Percentiles rank a stretch among this genome's conserved stretches.
These are phyloP conservation scores for Coprinopsis sp. DNA, from an alignment of 768 basidiomycete species.

Conservation along the genomic window DNA sequence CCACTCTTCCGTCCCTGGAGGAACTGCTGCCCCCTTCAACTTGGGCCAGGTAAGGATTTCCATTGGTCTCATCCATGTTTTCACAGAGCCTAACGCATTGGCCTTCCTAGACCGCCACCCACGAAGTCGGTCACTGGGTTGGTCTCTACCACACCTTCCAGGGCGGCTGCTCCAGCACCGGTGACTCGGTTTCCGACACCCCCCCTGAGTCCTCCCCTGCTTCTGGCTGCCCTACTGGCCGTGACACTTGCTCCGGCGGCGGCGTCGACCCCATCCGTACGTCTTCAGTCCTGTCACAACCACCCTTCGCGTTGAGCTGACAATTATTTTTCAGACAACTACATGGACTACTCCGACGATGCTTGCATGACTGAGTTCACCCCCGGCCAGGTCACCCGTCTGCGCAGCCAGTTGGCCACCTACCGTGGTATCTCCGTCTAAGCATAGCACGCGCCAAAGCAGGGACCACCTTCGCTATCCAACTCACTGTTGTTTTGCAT, in stretches of 20 bases:
- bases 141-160: constrained; percentile 59
- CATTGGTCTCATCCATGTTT: constrained; percentile 12
- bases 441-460: no score
- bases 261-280: constrained; percentile 43
- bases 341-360: constrained; percentile 51
- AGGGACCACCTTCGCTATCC: no score
- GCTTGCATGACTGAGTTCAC: constrained; percentile 48
- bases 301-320: neutral
- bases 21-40: constrained; percentile 37
- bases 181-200: constrained; percentile 43
- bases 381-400: constrained; percentile 29
- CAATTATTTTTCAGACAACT: constrained; percentile 34
- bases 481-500: no score
- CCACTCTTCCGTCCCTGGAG: constrained; percentile 39
- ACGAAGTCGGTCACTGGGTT: constrained; percentile 58
- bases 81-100: constrained; percentile 12
- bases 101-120: constrained; percentile 36
- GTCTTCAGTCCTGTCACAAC: constrained; percentile 9
- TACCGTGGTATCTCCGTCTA: neutral
- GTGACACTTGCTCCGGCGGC: constrained; percentile 31
- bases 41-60: constrained; percentile 27
- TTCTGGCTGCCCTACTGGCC: constrained; percentile 35
- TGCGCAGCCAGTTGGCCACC: neutral
- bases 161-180: constrained; percentile 38
- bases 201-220: constrained; percentile 41